Base-by-base conservation (phyloP, 345 rosid species). In the Murraya paniculata region DNA sequence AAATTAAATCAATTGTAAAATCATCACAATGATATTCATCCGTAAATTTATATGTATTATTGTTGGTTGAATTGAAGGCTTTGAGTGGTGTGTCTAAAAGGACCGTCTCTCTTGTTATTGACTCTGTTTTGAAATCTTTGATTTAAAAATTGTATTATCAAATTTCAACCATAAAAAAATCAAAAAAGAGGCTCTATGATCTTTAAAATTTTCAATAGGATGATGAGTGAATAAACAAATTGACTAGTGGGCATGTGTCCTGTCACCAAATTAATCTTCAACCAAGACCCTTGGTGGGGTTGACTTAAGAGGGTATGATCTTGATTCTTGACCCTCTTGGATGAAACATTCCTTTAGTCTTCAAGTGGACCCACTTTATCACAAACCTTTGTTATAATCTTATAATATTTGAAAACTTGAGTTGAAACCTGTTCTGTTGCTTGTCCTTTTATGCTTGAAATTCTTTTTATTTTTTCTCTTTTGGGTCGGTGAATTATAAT, bases 271-370 rank as follows among this genome's bases (percentile, higher is more conserved):
- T 73, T 78, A 67, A 75, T 80, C 84, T 58, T 73, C 74, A 35
- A 30, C 38, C 57, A 5, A 53, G 57, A 53, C 57, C 64, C 24
- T 68, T 31, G 86, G 78, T 78, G 88, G 88, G 68, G 88, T 87
- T 87, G 90, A 87, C 90, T 80, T 82, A 68, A 11, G 74, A 77
- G 45, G 4, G 27, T 4, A 21, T 35, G 69, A 65, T 35, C 69
- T 80, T 74, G 48, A 62, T 62, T 64, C 77, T 85, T 83, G 88
- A 85, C 87, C 67, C 79, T 87, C 84, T 60, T 79, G 35, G 80
- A 76, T 82, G 73, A 82, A 82, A 87, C 88, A 87, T 85, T 82
- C 64, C 80, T 73, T 69, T 55, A 75, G 80, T 81, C 85, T 74
- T 79, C 79, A 59, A 58, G 61, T 53, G 81, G 81, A 62, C 81